These are phyloP conservation scores for Alternaria incomplexa DNA, from an alignment of 2,329 filamentous ascomycete species.

Conservation along the genomic window DNA sequence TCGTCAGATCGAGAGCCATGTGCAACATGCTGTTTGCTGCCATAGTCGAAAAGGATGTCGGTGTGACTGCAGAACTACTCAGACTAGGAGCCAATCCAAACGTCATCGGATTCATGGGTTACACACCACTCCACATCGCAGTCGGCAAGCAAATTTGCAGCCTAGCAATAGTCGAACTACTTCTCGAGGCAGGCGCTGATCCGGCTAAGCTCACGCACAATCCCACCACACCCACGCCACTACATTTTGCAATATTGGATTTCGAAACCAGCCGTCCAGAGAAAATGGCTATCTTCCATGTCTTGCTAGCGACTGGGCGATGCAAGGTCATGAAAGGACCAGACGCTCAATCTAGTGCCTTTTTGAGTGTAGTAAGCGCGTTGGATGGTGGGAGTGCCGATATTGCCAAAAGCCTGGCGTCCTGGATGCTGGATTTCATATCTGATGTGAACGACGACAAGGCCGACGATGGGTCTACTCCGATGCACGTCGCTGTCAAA, in stretches of 20 bases:
- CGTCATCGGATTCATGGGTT: constrained; percentile 9
- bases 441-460: constrained; percentile 11
- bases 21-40: constrained; percentile 22
- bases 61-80: constrained; percentile 18
- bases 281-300: constrained; percentile 20
- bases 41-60: constrained; percentile 11
- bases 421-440: constrained; percentile 26
- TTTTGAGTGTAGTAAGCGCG: constrained; percentile 17
- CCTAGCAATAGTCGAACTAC: constrained; percentile 14
- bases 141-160: constrained; percentile 2
- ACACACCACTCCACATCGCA: constrained; percentile 20
- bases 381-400: constrained; percentile 5
- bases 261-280: constrained; percentile 2
- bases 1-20: constrained; percentile 20
- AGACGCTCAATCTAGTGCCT: constrained; percentile 10
- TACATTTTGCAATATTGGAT: constrained; percentile 20
- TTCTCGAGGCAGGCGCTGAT: constrained; percentile 25
- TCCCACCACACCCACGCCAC: constrained; percentile 4
- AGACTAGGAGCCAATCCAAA: constrained; percentile 22
- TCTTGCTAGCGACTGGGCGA: constrained; percentile 16
- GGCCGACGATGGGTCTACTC: constrained; percentile 18
- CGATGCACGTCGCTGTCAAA: constrained; percentile 25
- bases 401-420: constrained; percentile 12
- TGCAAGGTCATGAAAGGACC: constrained; percentile 26
- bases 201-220: constrained; percentile 4